phyloP scores from a whole-genome alignment of 1,139 yeast species.

The Martiniozyma asiatica region DNA sequence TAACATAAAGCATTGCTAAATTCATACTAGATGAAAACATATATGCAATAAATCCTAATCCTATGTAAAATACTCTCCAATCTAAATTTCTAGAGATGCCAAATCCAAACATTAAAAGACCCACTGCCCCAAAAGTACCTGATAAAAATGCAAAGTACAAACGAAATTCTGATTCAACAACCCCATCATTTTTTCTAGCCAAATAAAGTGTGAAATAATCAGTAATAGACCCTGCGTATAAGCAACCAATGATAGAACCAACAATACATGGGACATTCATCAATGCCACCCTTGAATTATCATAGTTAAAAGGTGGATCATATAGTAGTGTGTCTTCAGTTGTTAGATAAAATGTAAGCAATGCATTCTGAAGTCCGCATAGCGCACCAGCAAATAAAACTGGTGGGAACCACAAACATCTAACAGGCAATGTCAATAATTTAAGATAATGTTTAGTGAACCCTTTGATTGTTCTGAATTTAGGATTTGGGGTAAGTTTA shows the following conservation, averaged over 20 bases:
- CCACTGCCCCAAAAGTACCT: conserved; percentile 28
- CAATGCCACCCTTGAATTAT: conserved; percentile 24
- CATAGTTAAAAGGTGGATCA: conserved; percentile 25
- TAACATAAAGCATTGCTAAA: conserved; percentile 28
- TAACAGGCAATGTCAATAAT: conserved; percentile 22
- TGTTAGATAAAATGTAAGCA: conserved; percentile 29
- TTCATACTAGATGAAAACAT: conserved; percentile 30
- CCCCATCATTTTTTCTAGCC: conserved; percentile 28
- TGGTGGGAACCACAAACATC: conserved; percentile 28
- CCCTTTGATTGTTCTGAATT: conserved; percentile 11
- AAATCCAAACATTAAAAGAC: conserved; percentile 27
- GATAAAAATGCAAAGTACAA: conserved; percentile 27
- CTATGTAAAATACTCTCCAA: conserved; percentile 28
- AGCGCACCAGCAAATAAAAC: conserved; percentile 27
- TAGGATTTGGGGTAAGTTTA: conserved; percentile 16
- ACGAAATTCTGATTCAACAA: conserved; percentile 30
- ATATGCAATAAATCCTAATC: conserved; percentile 28
- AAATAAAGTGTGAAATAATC: conserved; percentile 30
- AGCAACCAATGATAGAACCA: conserved; percentile 29
- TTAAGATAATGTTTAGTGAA: conserved; percentile 24
- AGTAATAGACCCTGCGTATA: conserved; percentile 29
- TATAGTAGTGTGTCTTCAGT: conserved; percentile 28
- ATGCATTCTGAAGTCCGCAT: conserved; percentile 31
- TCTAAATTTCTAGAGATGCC: conserved; percentile 25
- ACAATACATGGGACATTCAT: conserved; percentile 31